These are phyloP conservation scores for Solanum pennellii DNA, from an alignment of 257 asterid species.

Conservation along the genomic window DNA sequence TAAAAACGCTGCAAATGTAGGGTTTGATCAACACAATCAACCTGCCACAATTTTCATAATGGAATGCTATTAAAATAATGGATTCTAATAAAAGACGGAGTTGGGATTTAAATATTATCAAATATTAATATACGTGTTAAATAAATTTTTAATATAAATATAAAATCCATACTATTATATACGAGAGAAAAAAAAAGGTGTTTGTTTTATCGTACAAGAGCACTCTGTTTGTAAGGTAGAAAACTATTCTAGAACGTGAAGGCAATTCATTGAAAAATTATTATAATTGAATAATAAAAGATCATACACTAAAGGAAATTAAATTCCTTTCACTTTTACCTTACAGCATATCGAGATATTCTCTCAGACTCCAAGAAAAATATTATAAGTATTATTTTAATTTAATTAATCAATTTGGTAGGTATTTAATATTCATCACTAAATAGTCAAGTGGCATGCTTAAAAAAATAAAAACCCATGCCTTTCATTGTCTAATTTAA, in stretches of 20 bases:
- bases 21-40: background rate
- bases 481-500: background rate
- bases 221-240: background rate
- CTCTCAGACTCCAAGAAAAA: background rate
- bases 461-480: background rate
- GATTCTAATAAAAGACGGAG: background rate
- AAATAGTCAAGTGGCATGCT: background rate
- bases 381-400: too few relatives aligned
- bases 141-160: background rate
- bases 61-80: background rate
- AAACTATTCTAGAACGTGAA: constrained; percentile 1
- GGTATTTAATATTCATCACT: background rate
- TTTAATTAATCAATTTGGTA: background rate
- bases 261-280: background rate
- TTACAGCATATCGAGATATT: background rate
- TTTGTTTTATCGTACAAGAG: background rate
- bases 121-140: background rate
- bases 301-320: background rate
- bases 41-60: background rate
- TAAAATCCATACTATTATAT: background rate
- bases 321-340: constrained; percentile 1
- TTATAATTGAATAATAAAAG: background rate
- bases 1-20: background rate
- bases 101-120: background rate
- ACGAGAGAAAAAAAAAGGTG: background rate